A percentile compares a stretch with the other conserved stretches of the same genome.
These are phyloP conservation scores for Pistacia integerrima DNA, from an alignment of 345 rosid genomes.

Conservation along the genomic window DNA sequence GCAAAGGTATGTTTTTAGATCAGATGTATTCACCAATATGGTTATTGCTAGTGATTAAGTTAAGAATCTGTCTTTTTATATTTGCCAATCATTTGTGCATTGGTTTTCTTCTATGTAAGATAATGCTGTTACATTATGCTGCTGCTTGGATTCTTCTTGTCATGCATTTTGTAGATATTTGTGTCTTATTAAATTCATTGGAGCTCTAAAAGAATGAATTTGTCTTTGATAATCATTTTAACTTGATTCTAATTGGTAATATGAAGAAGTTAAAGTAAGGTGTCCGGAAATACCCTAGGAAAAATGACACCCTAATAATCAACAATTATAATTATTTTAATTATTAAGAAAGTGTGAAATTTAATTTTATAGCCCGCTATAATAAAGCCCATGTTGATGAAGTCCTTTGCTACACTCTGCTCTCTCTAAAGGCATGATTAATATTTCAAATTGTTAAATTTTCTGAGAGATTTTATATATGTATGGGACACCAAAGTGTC, in stretches of 20 bases:
- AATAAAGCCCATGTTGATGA: too few relatives aligned
- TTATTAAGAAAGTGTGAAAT: background rate
- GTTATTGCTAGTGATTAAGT: constrained; percentile 8
- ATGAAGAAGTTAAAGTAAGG: background rate
- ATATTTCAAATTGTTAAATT: background rate
- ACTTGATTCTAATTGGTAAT: background rate
- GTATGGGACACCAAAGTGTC: background rate
- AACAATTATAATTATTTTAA: background rate
- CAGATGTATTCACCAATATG: constrained; percentile 2
- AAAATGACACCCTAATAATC: background rate
- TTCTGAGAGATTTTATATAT: background rate
- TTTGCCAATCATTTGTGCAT: background rate
- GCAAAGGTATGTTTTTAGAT: constrained; percentile 63
- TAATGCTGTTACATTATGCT: constrained; percentile 4
- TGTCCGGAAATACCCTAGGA: background rate
- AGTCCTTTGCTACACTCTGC: background rate
- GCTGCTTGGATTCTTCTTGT: constrained; percentile 3
- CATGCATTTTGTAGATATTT: background rate
- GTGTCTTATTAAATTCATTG: background rate
- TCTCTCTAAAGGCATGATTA: background rate
- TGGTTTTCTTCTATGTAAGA: constrained; percentile 1
- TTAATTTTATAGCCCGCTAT: background rate
- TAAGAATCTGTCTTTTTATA: background rate
- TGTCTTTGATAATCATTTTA: background rate
- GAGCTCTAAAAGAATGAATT: background rate